Evolutionary conservation across 2,329 filamentous ascomycete genomes (phyloP).

Genomic region (Coniella lustricola): DNA sequence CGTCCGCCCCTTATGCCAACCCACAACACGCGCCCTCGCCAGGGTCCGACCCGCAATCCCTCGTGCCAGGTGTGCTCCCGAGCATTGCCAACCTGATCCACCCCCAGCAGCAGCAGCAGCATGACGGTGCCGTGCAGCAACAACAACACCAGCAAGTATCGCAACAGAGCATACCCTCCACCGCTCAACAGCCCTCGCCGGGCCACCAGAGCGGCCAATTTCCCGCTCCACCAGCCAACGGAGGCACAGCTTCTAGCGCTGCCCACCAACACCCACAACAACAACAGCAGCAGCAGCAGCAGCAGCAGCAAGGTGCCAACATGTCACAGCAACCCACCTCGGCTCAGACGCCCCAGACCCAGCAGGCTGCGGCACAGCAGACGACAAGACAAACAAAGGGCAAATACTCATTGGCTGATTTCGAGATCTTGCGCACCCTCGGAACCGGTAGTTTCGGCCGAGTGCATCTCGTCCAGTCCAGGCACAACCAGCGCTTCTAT

Average conservation of each 20-base stretch:
- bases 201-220: slow-evolving; percentile 17
- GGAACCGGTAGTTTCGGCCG: slow-evolving; percentile 96
- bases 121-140: slow-evolving; percentile 35
- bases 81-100: slow-evolving; percentile 83
- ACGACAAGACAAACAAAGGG: slow-evolving; percentile 75
- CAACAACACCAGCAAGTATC: slow-evolving; percentile 23
- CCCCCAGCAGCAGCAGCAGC: too few relatives aligned
- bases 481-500: slow-evolving; percentile 97
- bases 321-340: slow-evolving; percentile 26
- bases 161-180: slow-evolving; percentile 16
- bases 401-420: slow-evolving; percentile 91
- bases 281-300: slow-evolving; percentile 21
- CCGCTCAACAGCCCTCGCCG: slow-evolving; percentile 16
- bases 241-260: slow-evolving; percentile 17
- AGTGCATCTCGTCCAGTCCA: slow-evolving; percentile 93
- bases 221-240: slow-evolving; percentile 22
- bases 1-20: slow-evolving; percentile 17
- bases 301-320: too few relatives aligned
- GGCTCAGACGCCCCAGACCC: slow-evolving; percentile 20
- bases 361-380: slow-evolving; percentile 15
- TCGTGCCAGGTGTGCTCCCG: slow-evolving; percentile 37
- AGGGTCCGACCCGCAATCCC: slow-evolving; percentile 56
- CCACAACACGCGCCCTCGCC: slow-evolving; percentile 29
- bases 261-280: background rate
- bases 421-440: slow-evolving; percentile 81